These are phyloP conservation scores for Pseudogymnoascus sp. DNA, from an alignment of 2,329 filamentous ascomycete species.

Conservation along the genomic window DNA sequence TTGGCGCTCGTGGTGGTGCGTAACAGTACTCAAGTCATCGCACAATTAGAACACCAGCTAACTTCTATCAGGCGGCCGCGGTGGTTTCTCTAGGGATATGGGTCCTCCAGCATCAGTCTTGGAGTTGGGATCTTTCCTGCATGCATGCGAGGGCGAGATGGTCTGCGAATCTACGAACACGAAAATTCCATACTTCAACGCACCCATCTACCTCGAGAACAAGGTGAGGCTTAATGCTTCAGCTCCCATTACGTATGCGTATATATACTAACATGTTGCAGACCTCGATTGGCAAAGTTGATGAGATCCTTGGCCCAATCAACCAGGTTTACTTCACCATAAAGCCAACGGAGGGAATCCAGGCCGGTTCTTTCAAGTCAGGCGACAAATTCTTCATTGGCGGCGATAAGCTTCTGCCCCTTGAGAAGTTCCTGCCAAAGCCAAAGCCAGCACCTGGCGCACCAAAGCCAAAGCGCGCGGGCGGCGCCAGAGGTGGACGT, in stretches of 20 bases:
- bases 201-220: slow-evolving; percentile 97
- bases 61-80: slow-evolving; percentile 42
- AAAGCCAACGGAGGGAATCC: slow-evolving; percentile 93
- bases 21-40: slow-evolving; percentile 29
- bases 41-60: slow-evolving; percentile 10
- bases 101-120: slow-evolving; percentile 56
- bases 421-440: slow-evolving; percentile 95
- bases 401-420: slow-evolving; percentile 84
- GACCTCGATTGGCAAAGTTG: slow-evolving; percentile 90
- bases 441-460: slow-evolving; percentile 68
- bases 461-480: slow-evolving; percentile 61
- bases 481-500: slow-evolving; percentile 47
- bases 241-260: not conserved
- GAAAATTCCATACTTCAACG: slow-evolving; percentile 98
- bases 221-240: slow-evolving; percentile 49
- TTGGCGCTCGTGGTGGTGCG: slow-evolving; percentile 44
- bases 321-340: slow-evolving; percentile 98
- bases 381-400: slow-evolving; percentile 98
- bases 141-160: slow-evolving; percentile 95
- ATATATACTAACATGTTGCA: slow-evolving; percentile 27
- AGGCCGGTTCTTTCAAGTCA: slow-evolving; percentile 86
- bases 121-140: slow-evolving; percentile 91
- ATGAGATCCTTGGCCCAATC: slow-evolving; percentile 94
- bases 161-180: slow-evolving; percentile 91
- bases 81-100: slow-evolving; percentile 53